Evolutionary conservation across 352 stramenopile species (phyloP).

Genomic region (Phytophthora nicotianae): DNA sequence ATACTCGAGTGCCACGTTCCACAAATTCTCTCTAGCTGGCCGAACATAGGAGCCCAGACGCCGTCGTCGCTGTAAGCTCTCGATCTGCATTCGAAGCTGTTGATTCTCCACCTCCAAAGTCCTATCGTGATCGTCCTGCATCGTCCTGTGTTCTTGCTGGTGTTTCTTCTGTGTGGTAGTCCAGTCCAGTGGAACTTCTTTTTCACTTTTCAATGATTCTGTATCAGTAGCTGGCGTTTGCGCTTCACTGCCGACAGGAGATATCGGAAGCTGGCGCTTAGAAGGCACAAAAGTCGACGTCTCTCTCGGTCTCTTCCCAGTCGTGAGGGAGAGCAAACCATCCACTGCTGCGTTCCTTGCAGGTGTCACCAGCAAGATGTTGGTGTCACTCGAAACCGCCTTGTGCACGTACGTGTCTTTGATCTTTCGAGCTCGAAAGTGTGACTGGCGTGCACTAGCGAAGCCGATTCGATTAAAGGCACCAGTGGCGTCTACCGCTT

Average conservation of each 20-base stretch:
- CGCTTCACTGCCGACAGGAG: too few relatives aligned
- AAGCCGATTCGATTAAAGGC: background rate
- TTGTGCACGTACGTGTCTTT: background rate
- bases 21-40: conserved; percentile 10
- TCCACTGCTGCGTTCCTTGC: background rate
- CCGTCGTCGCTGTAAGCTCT: conserved; percentile 6
- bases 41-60: background rate
- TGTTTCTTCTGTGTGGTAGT: background rate
- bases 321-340: background rate
- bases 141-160: background rate
- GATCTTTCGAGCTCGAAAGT: background rate
- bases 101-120: background rate
- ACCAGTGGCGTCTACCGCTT: background rate
- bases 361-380: background rate
- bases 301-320: background rate
- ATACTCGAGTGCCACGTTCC: conserved; percentile 11
- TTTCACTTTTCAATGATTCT: background rate
- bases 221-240: too few relatives aligned
- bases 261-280: too few relatives aligned
- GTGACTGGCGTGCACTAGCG: background rate
- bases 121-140: background rate
- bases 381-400: background rate
- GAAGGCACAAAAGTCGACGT: too few relatives aligned
- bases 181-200: background rate
- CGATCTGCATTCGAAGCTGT: background rate